Conservation (phyloP, 2,329 filamentous ascomycete species). For the Periconia digitata region DNA sequence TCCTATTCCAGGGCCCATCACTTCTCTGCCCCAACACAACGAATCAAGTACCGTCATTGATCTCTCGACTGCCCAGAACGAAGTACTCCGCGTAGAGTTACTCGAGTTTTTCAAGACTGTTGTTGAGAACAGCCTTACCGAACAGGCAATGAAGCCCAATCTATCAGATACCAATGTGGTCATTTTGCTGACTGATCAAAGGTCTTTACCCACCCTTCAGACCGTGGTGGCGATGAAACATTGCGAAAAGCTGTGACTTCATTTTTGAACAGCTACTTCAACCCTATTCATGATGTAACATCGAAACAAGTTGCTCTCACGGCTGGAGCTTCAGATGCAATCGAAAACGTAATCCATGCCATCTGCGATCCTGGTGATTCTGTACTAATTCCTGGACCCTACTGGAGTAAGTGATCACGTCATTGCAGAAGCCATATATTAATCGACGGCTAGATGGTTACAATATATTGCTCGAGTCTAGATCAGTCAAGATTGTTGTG, state of each 20-base stretch:
- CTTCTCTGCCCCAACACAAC: conserved; percentile 12
- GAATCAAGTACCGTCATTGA: conserved; percentile 20
- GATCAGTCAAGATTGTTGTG: conserved; percentile 26
- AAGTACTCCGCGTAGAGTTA: conserved; percentile 28
- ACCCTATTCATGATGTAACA: conserved; percentile 27
- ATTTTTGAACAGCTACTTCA: conserved; percentile 32
- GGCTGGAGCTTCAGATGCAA: conserved; percentile 27
- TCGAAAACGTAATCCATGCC: conserved; percentile 29
- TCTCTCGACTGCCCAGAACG: conserved; percentile 30
- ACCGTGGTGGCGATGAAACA: conserved; percentile 18
- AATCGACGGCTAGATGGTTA: conserved; percentile 22
- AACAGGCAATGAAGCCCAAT: conserved; percentile 14
- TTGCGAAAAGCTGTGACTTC: conserved; percentile 25
- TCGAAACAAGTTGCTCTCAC: conserved; percentile 31
- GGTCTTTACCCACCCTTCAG: conserved; percentile 22
- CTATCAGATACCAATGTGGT: neutral
- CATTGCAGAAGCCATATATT: neutral
- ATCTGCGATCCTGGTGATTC: conserved; percentile 36
- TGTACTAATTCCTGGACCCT: conserved; percentile 33
- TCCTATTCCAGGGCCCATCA: conserved; percentile 9
- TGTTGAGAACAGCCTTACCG: conserved; percentile 20
- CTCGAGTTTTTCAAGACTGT: conserved; percentile 32
- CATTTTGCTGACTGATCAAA: conserved; percentile 5
- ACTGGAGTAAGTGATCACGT: conserved; percentile 26
- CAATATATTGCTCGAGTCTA: conserved; percentile 17